phyloP scores from a whole-genome alignment of 345 rosid species.

The Gossypioides kirkii region DNA sequence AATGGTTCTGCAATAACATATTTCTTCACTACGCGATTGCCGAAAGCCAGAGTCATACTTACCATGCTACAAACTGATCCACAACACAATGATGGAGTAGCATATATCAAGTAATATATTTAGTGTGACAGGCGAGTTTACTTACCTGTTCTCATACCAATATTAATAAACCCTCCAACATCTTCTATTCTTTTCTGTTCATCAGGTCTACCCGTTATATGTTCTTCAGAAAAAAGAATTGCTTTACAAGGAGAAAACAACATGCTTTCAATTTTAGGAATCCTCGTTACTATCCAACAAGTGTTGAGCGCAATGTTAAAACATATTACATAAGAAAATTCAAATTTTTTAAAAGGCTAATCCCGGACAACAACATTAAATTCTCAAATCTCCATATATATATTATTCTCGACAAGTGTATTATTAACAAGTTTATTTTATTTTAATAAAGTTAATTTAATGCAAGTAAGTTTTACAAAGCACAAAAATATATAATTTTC shows the following conservation, averaged over 20 bases:
- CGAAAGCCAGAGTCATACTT: slow-evolving; percentile 97
- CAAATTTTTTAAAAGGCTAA: too few relatives aligned
- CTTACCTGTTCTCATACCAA: slow-evolving; percentile 78
- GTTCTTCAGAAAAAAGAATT: slow-evolving; percentile 92
- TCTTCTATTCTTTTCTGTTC: slow-evolving; percentile 92
- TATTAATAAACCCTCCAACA: slow-evolving; percentile 73
- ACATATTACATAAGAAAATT: too few relatives aligned
- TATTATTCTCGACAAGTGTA: too few relatives aligned
- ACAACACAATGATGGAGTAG: background rate
- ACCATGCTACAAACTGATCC: slow-evolving; percentile 4
- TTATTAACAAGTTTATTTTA: too few relatives aligned
- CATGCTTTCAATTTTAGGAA: slow-evolving; percentile 4
- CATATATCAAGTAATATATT: background rate
- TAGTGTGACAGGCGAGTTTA: background rate
- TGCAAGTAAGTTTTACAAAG: too few relatives aligned
- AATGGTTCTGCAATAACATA: slow-evolving; percentile 93
- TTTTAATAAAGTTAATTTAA: too few relatives aligned
- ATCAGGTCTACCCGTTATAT: slow-evolving; percentile 91
- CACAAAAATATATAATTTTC: too few relatives aligned
- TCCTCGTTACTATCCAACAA: background rate
- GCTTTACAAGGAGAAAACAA: slow-evolving; percentile 41
- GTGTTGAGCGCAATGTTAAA: too few relatives aligned
- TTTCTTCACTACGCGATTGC: slow-evolving; percentile 95
- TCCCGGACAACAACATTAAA: too few relatives aligned
- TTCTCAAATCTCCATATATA: too few relatives aligned